Evolutionary conservation across 2,329 filamentous ascomycete genomes (phyloP), one percentile per base, ranked within the genome.

Genomic region (Nemania serpens): DNA sequence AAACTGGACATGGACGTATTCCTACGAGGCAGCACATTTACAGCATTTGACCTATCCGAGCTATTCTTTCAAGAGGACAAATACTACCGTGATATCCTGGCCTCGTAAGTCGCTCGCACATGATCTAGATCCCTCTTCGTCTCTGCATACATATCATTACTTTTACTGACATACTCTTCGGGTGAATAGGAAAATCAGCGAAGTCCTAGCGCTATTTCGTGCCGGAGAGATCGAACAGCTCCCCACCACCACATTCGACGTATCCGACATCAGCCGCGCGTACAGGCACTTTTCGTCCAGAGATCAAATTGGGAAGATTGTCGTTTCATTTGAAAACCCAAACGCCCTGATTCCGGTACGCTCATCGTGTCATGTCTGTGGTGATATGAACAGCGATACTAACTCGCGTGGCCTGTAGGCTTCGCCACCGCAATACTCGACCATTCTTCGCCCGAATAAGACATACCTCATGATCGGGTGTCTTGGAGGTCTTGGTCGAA

Each of bases 1-100:
- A 45, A 15, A 10, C 11, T 25, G 10, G 20, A 45, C 12, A 45
- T 45, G 20, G 2, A 25, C 20, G 18, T 67, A 3, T 80, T 81
- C 52, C 70, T 72, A 4, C 62, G 73, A 4, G 79, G 76, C 42
- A 70, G 74, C 9, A 73, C 71, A 12, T 80, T 79, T 53, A 66
- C 74, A 0, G 74, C 73, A 0, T 46, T 45, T 10, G 42, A 22
- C 22, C 12, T 45, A 7, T 15, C 13, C 15, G 37, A 41, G 5
- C 15, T 41, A 17, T 41, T n/a, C 37, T n/a, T n/a, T n/a, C 37
- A 41, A 12, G 15, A 41, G n/a, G 37, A 41, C 15, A 41, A 15
- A 41, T 41, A 41, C 15, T n/a, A 15, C 37, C 37, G 37, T 6
- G 12, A 41, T 41, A n/a, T n/a, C n/a, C 37, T 41, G 25, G 25